Percentiles rank a stretch among this genome's conserved stretches.
phyloP scores from a whole-genome alignment of 768 basidiomycete species.

The Leccinum obscurum region DNA sequence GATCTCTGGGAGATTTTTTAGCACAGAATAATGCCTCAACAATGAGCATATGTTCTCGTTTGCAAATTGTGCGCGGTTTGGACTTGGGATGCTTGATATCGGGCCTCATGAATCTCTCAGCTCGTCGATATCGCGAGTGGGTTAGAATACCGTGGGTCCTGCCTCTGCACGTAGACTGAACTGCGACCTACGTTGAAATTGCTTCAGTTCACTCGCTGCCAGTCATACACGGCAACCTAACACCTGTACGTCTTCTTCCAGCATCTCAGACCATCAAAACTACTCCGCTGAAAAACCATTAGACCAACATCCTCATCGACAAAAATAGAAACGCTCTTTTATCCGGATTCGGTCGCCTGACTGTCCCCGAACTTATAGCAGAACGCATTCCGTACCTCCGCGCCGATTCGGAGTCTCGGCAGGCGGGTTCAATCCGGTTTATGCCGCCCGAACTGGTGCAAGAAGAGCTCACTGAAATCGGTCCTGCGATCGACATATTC shows the following conservation, averaged over 20 bases:
- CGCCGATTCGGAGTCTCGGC: constrained; percentile 11
- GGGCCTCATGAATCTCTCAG: background rate
- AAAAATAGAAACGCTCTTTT: constrained; percentile 6
- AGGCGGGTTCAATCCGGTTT: constrained; percentile 15
- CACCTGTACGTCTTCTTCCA: constrained; percentile 8
- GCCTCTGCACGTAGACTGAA: background rate
- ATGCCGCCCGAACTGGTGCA: constrained; percentile 15
- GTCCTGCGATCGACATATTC: constrained; percentile 9
- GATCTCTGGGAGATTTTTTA: constrained; percentile 8
- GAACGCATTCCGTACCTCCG: constrained; percentile 14
- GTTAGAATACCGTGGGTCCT: constrained; percentile 14
- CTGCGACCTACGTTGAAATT: background rate
- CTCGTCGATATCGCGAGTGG: constrained; percentile 19
- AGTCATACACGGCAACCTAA: constrained; percentile 16
- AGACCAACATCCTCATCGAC: constrained; percentile 20
- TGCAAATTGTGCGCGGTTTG: constrained; percentile 9
- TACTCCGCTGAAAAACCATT: background rate
- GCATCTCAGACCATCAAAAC: background rate
- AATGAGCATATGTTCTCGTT: constrained; percentile 1
- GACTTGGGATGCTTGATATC: background rate
- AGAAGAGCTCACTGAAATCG: background rate
- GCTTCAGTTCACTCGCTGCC: constrained; percentile 16
- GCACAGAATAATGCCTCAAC: background rate
- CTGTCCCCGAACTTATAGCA: constrained; percentile 15
- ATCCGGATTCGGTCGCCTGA: constrained; percentile 15